Evolutionary conservation across 1,139 yeast genomes (phyloP), one percentile per base, ranked within the genome.

Genomic region (Blastobotrys serpentis): DNA sequence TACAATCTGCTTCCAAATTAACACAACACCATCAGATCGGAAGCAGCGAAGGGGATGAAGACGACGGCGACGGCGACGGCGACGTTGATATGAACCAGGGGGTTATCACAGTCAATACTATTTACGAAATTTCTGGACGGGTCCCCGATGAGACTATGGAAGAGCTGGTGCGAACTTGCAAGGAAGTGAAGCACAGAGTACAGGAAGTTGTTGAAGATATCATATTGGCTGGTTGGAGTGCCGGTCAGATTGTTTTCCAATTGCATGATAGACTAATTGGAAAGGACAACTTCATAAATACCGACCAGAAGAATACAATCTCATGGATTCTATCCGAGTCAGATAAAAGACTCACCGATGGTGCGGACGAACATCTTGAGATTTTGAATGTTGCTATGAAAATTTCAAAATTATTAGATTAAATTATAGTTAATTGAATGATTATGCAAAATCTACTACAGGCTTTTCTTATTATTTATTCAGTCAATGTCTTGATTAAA

Each of bases 311-410:
- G 64, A 86, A 81, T 60, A 61, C 70, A 41, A 78, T 88, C 11
- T 76, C 96, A 0, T 69, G 73, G 63, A 67, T 79, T 2, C 68
- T 94, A 34, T 87, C 90, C 55, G 84, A 83, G 42, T 76, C 89
- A 0, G 98, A 94, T 64, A 76, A 79, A 47, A 75, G 82, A 51
- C 71, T 94, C 52, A 78, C 82, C 47, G 88, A 82, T 61, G 98
- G 99, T 13, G 81, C 96, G 2, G 95, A 89, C 62, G 99, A 94
- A 64, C 90, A 86, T 53, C 71, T 94, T 32, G 96, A 88, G 60
- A 65, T 94, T 30, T 74, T 92, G 56, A 86, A 87, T 59, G 73
- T 89, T 56, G 69, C 83, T 48, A 67, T 84, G 46, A 78, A 82
- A 57, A 70, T 87, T 33, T 58, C 67, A 11, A 48, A 52, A 8